A percentile compares a stretch with the other conserved stretches of the same genome.
phyloP scores from a whole-genome alignment of 495 filamentous ascomycete species.

The Penicillium argentinense region DNA sequence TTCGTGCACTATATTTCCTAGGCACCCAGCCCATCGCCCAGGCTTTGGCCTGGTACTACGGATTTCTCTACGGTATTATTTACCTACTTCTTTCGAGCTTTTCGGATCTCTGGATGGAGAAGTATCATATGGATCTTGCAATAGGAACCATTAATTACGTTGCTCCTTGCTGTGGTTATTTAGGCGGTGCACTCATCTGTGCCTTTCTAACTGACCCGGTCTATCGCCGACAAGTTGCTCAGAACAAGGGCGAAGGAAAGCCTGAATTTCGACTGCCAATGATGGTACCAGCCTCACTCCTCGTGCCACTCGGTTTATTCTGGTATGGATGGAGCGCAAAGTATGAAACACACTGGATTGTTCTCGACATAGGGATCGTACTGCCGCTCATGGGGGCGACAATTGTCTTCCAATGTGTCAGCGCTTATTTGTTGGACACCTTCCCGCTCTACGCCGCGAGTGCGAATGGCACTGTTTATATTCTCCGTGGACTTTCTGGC shows the following conservation, averaged over 20 bases:
- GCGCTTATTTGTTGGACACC: constrained; percentile 64
- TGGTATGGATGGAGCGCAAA: constrained; percentile 64
- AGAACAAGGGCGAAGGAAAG: constrained; percentile 9
- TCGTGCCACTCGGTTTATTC: constrained; percentile 59
- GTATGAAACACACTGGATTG: constrained; percentile 57
- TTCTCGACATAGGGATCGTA: constrained; percentile 60
- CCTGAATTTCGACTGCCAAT: constrained; percentile 64
- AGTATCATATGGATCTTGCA: constrained; percentile 51
- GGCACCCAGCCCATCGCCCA: constrained; percentile 53
- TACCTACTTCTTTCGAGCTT: constrained; percentile 58
- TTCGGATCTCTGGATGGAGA: constrained; percentile 45
- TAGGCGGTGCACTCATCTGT: constrained; percentile 54
- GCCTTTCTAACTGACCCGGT: constrained; percentile 25
- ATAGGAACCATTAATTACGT: constrained; percentile 61
- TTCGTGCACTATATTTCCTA: constrained; percentile 46
- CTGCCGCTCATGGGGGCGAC: constrained; percentile 56
- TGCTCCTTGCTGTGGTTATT: constrained; percentile 58
- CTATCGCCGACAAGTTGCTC: constrained; percentile 6
- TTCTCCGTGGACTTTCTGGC: constrained; percentile 60
- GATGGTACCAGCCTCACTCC: constrained; percentile 52
- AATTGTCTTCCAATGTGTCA: constrained; percentile 58
- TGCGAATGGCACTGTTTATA: constrained; percentile 59
- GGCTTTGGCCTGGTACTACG: constrained; percentile 51
- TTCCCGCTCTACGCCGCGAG: constrained; percentile 65
- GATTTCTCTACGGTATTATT: constrained; percentile 60